Percentiles rank a stretch among this genome's conserved stretches.
These are phyloP conservation scores for Apiotrichum gracile DNA, from an alignment of 1,284 basidiomycete species.

Conservation along the genomic window DNA sequence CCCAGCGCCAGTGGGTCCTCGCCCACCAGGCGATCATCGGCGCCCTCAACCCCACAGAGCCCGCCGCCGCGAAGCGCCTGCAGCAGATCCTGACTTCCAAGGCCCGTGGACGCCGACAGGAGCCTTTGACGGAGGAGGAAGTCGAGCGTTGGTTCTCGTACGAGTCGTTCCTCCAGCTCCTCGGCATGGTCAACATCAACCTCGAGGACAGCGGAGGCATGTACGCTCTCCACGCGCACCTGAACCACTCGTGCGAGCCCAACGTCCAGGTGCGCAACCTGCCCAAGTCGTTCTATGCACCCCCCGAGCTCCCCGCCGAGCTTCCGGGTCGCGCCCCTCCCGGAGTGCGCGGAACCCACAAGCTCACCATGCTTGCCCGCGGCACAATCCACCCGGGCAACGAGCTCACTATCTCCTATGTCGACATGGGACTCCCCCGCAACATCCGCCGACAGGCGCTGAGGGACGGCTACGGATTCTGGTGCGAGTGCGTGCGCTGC, in stretches of 20 bases:
- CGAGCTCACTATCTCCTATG: constrained; percentile 68
- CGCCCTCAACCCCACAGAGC: constrained; percentile 27
- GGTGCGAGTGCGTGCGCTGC: constrained; percentile 68
- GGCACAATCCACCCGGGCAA: constrained; percentile 62
- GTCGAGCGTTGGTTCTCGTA: constrained; percentile 63
- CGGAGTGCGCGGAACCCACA: constrained; percentile 32
- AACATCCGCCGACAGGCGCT: constrained; percentile 57
- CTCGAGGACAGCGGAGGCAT: constrained; percentile 80
- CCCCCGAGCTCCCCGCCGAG: constrained; percentile 60
- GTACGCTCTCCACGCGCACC: constrained; percentile 75
- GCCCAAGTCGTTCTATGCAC: constrained; percentile 41
- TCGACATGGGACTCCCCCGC: constrained; percentile 59
- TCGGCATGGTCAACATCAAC: constrained; percentile 81
- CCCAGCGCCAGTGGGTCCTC: constrained; percentile 59
- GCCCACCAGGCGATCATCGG: constrained; percentile 55
- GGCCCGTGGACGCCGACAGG: not conserved
- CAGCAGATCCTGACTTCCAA: not conserved
- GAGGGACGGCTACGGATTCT: constrained; percentile 63
- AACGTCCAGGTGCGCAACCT: constrained; percentile 59
- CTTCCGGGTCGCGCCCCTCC: constrained; percentile 50
- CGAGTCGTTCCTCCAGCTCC: constrained; percentile 62
- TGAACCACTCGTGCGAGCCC: constrained; percentile 77
- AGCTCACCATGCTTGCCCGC: constrained; percentile 57
- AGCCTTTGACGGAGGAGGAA: constrained; percentile 53
- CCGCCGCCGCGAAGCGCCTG: not conserved